A percentile compares a stretch with the other conserved stretches of the same genome.
These are phyloP conservation scores for Filobasidium floriforme DNA, from an alignment of 768 basidiomycete species.

Conservation along the genomic window DNA sequence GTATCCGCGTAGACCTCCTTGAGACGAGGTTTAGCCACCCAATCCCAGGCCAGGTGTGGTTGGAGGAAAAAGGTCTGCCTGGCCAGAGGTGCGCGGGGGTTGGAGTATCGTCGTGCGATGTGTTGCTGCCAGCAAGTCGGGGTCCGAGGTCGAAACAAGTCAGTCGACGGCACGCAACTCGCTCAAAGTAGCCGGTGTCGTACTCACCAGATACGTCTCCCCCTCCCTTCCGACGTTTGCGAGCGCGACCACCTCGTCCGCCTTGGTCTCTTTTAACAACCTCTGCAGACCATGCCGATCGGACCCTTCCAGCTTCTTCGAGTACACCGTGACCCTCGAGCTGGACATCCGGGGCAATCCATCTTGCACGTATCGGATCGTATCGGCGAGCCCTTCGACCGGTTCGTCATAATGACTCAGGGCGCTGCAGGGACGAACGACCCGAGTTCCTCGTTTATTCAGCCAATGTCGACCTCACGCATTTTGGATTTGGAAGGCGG, in stretches of 20 bases:
- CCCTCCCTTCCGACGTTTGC: conserved; percentile 42
- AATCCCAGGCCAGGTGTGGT: conserved; percentile 43
- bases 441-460: too few relatives aligned
- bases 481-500: too few relatives aligned
- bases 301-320: conserved; percentile 28
- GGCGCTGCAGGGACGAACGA: conserved; percentile 23
- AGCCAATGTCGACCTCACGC: too few relatives aligned
- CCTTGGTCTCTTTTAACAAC: conserved; percentile 22
- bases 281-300: conserved; percentile 15
- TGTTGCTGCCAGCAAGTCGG: conserved; percentile 27
- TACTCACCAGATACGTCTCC: conserved; percentile 43
- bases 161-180: not conserved
- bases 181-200: not conserved
- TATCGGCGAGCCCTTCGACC: conserved; percentile 22
- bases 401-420: conserved; percentile 38
- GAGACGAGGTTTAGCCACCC: conserved; percentile 34
- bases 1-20: conserved; percentile 24
- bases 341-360: conserved; percentile 14
- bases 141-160: not conserved
- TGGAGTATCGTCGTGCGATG: conserved; percentile 36
- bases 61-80: conserved; percentile 42
- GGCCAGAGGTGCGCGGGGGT: conserved; percentile 26
- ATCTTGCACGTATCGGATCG: conserved; percentile 22
- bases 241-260: conserved; percentile 37
- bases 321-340: conserved; percentile 36